Evolutionary conservation across 2,329 filamentous ascomycete species (phyloP).

Genomic region (Leptoxyphium fumago): DNA sequence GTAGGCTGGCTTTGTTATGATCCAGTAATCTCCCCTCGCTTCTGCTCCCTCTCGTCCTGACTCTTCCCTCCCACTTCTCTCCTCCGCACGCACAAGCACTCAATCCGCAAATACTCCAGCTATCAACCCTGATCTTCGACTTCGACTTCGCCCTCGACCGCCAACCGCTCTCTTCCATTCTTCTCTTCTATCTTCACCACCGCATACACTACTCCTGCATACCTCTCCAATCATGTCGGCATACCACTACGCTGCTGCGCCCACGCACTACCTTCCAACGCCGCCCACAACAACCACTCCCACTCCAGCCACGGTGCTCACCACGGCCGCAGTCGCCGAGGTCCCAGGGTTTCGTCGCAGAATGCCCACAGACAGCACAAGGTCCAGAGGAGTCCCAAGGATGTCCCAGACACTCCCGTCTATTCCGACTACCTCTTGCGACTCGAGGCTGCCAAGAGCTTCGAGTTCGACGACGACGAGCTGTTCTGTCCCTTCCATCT

Average conservation of each 20-base stretch:
- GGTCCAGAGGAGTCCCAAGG: slow-evolving; percentile 72
- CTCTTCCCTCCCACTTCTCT: not conserved
- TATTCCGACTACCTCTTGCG: slow-evolving; percentile 68
- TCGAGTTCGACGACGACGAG: slow-evolving; percentile 90
- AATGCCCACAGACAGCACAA: slow-evolving; percentile 70
- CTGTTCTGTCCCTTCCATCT: slow-evolving; percentile 82
- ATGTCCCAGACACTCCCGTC: slow-evolving; percentile 63
- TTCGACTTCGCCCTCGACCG: not conserved
- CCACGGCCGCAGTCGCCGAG: slow-evolving; percentile 74
- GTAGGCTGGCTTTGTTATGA: slow-evolving; percentile 1
- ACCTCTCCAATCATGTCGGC: slow-evolving; percentile 27
- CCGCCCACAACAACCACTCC: slow-evolving; percentile 37
- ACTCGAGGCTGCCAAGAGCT: slow-evolving; percentile 83
- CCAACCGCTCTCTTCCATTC: not conserved
- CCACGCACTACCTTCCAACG: slow-evolving; percentile 31
- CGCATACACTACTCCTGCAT: slow-evolving; percentile 1
- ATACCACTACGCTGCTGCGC: slow-evolving; percentile 34
- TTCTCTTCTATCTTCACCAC: not conserved
- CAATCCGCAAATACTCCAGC: not conserved
- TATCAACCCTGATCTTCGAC: not conserved
- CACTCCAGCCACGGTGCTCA: slow-evolving; percentile 51
- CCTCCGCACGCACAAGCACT: not conserved
- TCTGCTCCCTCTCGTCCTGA: not conserved
- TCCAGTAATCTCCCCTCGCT: slow-evolving; percentile 1
- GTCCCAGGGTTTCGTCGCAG: slow-evolving; percentile 67